A percentile compares a stretch with the other conserved stretches of the same genome.
These are phyloP conservation scores for Penicillium palitans DNA, from an alignment of 2,329 filamentous ascomycete species.

Conservation along the genomic window DNA sequence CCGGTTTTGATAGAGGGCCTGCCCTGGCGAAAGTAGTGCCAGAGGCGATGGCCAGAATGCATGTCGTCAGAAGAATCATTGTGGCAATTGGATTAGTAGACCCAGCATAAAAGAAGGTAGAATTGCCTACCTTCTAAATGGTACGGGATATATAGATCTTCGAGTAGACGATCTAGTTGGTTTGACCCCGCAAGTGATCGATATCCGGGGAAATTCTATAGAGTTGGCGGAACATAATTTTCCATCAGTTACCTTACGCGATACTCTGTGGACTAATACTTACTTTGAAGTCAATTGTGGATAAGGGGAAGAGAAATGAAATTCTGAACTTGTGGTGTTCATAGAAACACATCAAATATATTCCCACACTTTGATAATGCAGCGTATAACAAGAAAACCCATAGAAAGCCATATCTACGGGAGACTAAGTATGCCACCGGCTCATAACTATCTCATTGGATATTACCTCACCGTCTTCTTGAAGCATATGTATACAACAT, in stretches of 20 bases:
- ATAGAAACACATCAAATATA: background rate
- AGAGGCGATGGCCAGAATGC: background rate
- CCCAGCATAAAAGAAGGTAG: background rate
- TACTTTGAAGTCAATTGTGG: background rate
- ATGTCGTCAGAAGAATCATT: slow-evolving; percentile 1
- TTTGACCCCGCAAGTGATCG: slow-evolving; percentile 16
- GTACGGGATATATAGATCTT: slow-evolving; percentile 6
- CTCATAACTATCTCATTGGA: too few species aligned
- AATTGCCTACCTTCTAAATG: background rate
- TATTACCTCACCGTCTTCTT: too few species aligned
- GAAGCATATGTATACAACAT: too few species aligned
- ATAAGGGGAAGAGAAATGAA: background rate
- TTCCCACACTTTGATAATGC: background rate
- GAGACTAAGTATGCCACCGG: too few species aligned
- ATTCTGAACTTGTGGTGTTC: background rate
- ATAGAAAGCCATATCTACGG: background rate
- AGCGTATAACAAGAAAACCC: too few species aligned
- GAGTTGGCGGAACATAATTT: slow-evolving; percentile 13
- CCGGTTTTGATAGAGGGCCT: slow-evolving; percentile 7
- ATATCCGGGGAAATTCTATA: slow-evolving; percentile 14
- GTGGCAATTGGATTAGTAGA: background rate
- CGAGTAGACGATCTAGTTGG: background rate
- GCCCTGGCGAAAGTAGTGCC: background rate
- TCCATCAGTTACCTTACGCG: slow-evolving; percentile 5
- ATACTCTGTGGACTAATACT: too few species aligned